Evolutionary conservation across 108 stramenopile species (phyloP).

Genomic region (Cyclostephanos tholiformis): DNA sequence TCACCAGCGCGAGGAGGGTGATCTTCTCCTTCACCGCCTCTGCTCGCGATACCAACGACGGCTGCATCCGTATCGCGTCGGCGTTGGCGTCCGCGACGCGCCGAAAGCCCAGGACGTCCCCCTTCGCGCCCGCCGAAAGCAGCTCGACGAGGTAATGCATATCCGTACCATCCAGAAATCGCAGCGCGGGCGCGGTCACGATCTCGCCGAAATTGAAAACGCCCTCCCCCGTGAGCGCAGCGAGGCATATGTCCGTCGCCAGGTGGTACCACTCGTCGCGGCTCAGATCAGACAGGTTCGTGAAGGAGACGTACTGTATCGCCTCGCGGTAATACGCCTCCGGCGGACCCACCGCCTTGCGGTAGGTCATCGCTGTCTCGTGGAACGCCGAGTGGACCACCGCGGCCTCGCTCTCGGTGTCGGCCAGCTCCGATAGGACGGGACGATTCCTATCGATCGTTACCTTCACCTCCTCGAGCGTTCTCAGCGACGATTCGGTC

Average conservation of each 20-base stretch:
- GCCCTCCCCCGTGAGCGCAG: slow-evolving; percentile 96
- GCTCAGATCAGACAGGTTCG: slow-evolving; percentile 37
- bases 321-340: slow-evolving; percentile 93
- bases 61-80: slow-evolving; percentile 75
- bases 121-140: slow-evolving; percentile 81
- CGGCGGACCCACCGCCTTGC: slow-evolving; percentile 94
- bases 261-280: slow-evolving; percentile 52
- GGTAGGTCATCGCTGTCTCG: slow-evolving; percentile 86
- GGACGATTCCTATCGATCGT: slow-evolving; percentile 58
- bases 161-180: slow-evolving; percentile 63
- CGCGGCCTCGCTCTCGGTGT: slow-evolving; percentile 58
- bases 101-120: slow-evolving; percentile 86
- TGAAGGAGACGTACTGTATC: slow-evolving; percentile 88
- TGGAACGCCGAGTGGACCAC: slow-evolving; percentile 91
- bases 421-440: slow-evolving; percentile 61
- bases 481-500: slow-evolving; percentile 30
- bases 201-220: slow-evolving; percentile 98
- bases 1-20: slow-evolving; percentile 90
- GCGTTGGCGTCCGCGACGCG: slow-evolving; percentile 59
- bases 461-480: slow-evolving; percentile 54
- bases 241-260: slow-evolving; percentile 91
- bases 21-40: slow-evolving; percentile 94
- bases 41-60: slow-evolving; percentile 80
- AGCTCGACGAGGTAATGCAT: slow-evolving; percentile 80
- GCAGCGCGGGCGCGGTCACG: slow-evolving; percentile 85